Base-by-base conservation (phyloP, 1,139 yeast species). In the Taiozyma sp. region DNA sequence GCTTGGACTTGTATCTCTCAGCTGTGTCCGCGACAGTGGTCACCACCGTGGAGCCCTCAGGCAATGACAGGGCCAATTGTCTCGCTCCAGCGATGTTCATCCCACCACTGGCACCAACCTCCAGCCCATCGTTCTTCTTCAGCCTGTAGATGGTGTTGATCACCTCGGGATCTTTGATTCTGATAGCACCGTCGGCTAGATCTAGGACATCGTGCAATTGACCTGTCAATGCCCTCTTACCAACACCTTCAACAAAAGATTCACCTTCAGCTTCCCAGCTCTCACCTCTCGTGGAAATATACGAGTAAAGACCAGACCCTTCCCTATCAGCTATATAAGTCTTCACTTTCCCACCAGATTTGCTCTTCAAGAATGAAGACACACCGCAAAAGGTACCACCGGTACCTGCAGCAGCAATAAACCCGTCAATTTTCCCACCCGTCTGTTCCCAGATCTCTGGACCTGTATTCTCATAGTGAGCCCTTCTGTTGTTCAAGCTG, bases 401-500 rank as follows among this genome's bases (percentile, higher is more conserved):
- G 2, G 96, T 87, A 42, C 96, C 96, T 13, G 95, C 86, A 2
- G 95, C 81, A 66, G 96, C 88, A 14, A 95, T 86, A 69, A 88
- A 88, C 0, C 85, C 96, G 63, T 85, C 89, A 37, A 88, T 80
- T 60, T 81, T 71, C 21, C 95, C 95, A 53, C 82, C 70, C 54
- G 89, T 75, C 65, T 89, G 96, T n/a, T 83, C 80, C 88, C 93
- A 87, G 56, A 89, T 88, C 66, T 87, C 97, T 3, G 97, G 97
- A 0, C 97, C 97, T 0, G 97, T 90, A 47, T 95, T 83, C 61
- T 85, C 89, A 58, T 88, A 83, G 64, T 90, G 97, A 1, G 96
- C 88, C 65, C 85, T 88, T 68, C 96, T 79, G 68, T 89, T 89
- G 55, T 93, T 95, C 44, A 76, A 68, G 66, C 89, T 89, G 66